Conservation (phyloP, 495 filamentous ascomycete species). For the Podospora appendiculata region DNA sequence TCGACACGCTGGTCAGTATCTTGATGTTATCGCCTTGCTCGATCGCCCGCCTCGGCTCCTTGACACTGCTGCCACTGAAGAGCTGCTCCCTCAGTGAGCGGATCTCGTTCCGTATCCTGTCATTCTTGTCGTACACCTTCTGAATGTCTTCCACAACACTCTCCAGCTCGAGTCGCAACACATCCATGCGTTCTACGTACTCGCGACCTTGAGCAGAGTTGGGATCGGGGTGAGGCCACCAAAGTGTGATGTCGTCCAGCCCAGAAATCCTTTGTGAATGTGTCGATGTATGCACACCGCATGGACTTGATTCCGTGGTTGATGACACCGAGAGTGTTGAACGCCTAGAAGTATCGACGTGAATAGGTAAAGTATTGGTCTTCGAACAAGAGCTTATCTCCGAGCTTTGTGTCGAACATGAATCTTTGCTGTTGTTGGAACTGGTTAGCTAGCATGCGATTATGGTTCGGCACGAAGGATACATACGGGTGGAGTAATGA, state of each 20-base stretch:
- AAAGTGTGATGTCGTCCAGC: conserved; percentile 36
- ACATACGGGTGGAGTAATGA: conserved; percentile 40
- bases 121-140: conserved; percentile 16
- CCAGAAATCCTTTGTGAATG: conserved; percentile 46
- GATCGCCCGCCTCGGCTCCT: conserved; percentile 23
- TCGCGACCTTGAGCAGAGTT: conserved; percentile 3
- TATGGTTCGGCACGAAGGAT: background rate
- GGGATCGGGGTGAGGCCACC: conserved; percentile 19
- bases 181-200: conserved; percentile 11
- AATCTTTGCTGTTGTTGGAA: conserved; percentile 29
- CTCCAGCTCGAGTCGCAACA: conserved; percentile 20
- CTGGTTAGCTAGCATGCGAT: background rate
- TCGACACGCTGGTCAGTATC: conserved; percentile 30
- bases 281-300: conserved; percentile 36
- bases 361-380: conserved; percentile 47
- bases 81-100: conserved; percentile 24
- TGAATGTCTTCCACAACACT: conserved; percentile 14
- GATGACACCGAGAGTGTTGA: conserved; percentile 46
- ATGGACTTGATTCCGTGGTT: conserved; percentile 49
- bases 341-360: conserved; percentile 50
- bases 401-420: conserved; percentile 42
- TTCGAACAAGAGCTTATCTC: conserved; percentile 50
- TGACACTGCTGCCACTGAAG: conserved; percentile 25
- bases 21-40: conserved; percentile 33
- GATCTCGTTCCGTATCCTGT: conserved; percentile 22